Evolutionary conservation across 2,329 filamentous ascomycete species (phyloP).

Genomic region (Diaporthe sp.): DNA sequence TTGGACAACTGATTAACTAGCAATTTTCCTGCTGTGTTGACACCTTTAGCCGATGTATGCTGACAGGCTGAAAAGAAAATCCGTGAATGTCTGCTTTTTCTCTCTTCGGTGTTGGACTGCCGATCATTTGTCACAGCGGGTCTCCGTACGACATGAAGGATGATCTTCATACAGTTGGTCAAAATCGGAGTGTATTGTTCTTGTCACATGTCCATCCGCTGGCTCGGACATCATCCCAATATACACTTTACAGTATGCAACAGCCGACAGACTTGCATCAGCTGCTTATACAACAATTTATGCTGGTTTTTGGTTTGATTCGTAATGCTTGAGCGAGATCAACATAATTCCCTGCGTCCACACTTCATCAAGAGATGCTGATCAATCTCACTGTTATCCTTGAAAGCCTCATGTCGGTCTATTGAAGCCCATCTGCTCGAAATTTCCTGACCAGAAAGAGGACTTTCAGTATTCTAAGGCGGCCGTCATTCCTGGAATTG

Average conservation of each 20-base stretch:
- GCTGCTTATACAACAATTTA: background rate
- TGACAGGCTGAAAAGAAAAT: no score
- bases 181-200: background rate
- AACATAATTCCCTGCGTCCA: background rate
- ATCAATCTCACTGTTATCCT: no score
- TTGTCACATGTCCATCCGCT: background rate
- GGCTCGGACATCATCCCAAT: background rate
- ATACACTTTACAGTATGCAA: no score
- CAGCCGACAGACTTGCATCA: background rate
- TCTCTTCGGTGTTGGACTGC: background rate
- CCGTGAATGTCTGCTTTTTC: background rate
- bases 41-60: no score
- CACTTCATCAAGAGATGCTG: no score
- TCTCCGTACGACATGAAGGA: background rate
- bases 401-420: no score
- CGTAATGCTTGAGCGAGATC: background rate
- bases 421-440: no score
- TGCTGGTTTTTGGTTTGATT: background rate
- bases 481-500: no score
- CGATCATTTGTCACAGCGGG: background rate
- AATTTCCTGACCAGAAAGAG: no score
- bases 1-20: no score
- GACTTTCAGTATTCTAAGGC: no score
- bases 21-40: no score
- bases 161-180: background rate